phyloP scores from a whole-genome alignment of 2,329 filamentous ascomycete species.

The Neofusicoccum umdonicola region DNA sequence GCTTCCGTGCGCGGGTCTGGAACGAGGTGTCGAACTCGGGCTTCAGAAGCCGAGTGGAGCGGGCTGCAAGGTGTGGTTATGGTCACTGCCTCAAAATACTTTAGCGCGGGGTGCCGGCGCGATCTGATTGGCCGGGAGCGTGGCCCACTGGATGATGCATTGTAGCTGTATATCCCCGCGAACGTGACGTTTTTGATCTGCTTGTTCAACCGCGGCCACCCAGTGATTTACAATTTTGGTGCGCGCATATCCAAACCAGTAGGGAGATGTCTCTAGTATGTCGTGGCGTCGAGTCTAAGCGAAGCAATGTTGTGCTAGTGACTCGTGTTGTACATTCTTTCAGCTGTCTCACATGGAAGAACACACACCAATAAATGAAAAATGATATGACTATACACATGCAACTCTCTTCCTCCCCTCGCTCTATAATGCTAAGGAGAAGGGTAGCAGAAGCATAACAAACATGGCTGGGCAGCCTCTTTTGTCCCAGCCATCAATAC shows the following conservation, averaged over 20 bases:
- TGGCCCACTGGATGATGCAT: not conserved
- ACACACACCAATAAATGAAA: constrained; percentile 15
- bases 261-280: not conserved
- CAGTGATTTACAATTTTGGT: too few relatives aligned
- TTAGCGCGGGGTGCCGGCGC: constrained; percentile 8
- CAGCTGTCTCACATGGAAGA: not conserved
- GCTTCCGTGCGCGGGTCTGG: not conserved
- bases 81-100: constrained; percentile 4
- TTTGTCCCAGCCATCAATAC: constrained; percentile 17
- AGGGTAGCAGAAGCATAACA: constrained; percentile 11
- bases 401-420: not conserved
- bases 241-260: not conserved
- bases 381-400: constrained; percentile 18
- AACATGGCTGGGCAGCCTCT: constrained; percentile 13
- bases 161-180: not conserved
- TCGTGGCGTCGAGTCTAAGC: not conserved
- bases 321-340: constrained; percentile 14
- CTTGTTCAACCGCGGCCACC: too few relatives aligned
- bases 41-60: not conserved
- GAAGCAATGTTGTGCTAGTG: not conserved
- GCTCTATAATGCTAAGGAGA: constrained; percentile 16
- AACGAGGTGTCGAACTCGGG: not conserved
- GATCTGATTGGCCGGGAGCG: not conserved
- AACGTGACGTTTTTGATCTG: not conserved
- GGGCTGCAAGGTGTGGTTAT: constrained; percentile 5